Evolutionary conservation across 257 asterid genomes (phyloP).

Genomic region (Gardenia jasminoides): DNA sequence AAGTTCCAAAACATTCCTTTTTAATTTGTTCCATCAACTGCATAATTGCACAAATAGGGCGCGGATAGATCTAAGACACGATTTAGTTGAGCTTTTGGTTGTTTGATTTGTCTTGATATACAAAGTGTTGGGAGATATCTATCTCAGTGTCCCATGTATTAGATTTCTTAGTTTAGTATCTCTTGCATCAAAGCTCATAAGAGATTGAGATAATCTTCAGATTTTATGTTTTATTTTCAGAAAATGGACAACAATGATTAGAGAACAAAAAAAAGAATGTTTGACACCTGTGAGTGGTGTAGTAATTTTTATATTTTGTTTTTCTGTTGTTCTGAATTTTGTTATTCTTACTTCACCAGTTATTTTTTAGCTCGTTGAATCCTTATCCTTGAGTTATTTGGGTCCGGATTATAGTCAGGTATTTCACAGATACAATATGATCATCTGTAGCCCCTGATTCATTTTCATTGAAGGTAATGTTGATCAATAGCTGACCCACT

Average conservation of each 20-base stretch:
- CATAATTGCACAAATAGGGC: too few relatives aligned
- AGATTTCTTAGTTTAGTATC: neutral
- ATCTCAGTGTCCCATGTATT: neutral
- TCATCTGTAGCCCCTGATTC: constrained; percentile 11
- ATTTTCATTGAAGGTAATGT: constrained; percentile 14
- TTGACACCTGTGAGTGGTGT: constrained; percentile 77
- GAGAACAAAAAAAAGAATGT: constrained; percentile 90
- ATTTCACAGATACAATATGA: constrained; percentile 17
- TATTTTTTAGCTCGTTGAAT: constrained; percentile 70
- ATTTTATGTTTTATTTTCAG: constrained; percentile 39
- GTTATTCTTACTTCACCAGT: constrained; percentile 33
- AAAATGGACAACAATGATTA: constrained; percentile 90
- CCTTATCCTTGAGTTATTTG: constrained; percentile 80
- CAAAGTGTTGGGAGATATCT: neutral
- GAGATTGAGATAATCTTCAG: neutral
- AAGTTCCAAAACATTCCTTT: neutral
- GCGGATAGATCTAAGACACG: neutral
- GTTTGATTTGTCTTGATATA: neutral
- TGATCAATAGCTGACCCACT: constrained; percentile 30
- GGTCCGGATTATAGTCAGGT: constrained; percentile 99
- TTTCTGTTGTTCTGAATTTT: constrained; percentile 10
- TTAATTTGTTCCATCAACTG: neutral
- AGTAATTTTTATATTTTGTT: constrained; percentile 16
- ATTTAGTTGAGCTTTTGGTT: neutral
- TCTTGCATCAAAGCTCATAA: constrained; percentile 4